phyloP scores from a whole-genome alignment of 2,329 filamentous ascomycete species.

The Tothia fuscella region DNA sequence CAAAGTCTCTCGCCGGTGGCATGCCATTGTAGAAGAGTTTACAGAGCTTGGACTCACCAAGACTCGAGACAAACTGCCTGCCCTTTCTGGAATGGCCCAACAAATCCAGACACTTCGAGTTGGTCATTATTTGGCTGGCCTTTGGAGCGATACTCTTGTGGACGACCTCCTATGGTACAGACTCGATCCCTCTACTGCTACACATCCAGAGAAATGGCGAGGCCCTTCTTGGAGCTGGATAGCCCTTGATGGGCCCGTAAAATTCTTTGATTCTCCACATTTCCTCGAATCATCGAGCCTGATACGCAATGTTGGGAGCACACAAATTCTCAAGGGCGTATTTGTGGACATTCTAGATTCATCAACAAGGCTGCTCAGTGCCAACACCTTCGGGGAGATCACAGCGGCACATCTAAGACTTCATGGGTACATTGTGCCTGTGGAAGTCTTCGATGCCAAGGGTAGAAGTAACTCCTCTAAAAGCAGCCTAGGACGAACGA shows the following conservation, averaged over 20 bases:
- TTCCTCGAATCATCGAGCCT: background rate
- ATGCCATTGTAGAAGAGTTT: conserved; percentile 9
- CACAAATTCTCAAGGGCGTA: background rate
- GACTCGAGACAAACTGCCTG: conserved; percentile 9
- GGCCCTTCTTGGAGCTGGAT: conserved; percentile 12
- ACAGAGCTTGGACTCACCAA: conserved; percentile 4
- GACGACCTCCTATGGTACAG: conserved; percentile 10
- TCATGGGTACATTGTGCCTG: background rate
- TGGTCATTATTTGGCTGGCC: conserved; percentile 6
- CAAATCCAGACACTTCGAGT: background rate
- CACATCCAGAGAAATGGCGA: conserved; percentile 1
- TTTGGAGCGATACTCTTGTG: conserved; percentile 5
- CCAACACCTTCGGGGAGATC: conserved; percentile 5
- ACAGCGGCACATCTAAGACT: conserved; percentile 4
- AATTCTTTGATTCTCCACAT: conserved; percentile 6
- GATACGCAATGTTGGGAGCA: background rate
- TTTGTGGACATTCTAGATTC: background rate
- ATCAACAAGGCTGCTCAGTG: background rate
- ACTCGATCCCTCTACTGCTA: conserved; percentile 2
- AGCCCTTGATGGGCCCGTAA: conserved; percentile 5
- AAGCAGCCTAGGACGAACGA: background rate
- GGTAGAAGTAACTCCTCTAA: background rate
- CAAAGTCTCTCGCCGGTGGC: conserved; percentile 4
- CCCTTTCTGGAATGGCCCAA: conserved; percentile 10
- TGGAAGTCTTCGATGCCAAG: conserved; percentile 3